Evolutionary conservation across 805 yeast species (phyloP).

Genomic region (Maudiozyma pseudohumilis): DNA sequence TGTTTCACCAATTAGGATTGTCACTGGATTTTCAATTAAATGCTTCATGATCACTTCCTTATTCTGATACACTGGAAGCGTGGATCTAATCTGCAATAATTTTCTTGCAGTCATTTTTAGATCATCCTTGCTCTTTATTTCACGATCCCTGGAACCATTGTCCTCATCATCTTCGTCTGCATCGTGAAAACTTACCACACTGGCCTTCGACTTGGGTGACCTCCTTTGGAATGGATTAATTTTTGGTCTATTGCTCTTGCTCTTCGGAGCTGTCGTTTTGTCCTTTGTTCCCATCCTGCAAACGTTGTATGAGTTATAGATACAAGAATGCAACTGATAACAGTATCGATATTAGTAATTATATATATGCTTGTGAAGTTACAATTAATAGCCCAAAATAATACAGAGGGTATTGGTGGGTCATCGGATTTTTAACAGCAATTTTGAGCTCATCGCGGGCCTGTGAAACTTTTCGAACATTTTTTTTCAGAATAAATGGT

Average conservation of each 20-base stretch:
- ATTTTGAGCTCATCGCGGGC: too few relatives aligned
- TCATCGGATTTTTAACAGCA: too few relatives aligned
- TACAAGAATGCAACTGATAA: too few relatives aligned
- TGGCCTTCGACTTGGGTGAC: conserved; percentile 10
- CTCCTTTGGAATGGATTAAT: conserved; percentile 12
- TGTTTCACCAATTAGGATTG: conserved; percentile 87
- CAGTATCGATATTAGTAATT: too few relatives aligned
- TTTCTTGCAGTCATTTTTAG: conserved; percentile 32
- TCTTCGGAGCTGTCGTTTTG: too few relatives aligned
- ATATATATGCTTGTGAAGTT: too few relatives aligned
- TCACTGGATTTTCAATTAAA: conserved; percentile 49
- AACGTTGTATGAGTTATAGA: too few relatives aligned
- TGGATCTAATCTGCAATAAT: conserved; percentile 43
- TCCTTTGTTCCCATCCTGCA: too few relatives aligned
- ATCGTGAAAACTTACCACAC: conserved; percentile 33
- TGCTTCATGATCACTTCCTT: conserved; percentile 51
- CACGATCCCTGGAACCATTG: conserved; percentile 4
- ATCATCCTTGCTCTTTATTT: conserved; percentile 12
- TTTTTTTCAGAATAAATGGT: too few relatives aligned
- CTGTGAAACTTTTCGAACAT: too few relatives aligned
- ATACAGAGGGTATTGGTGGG: too few relatives aligned
- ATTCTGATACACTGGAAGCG: conserved; percentile 69
- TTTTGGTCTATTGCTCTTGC: background rate
- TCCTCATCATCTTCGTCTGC: conserved; percentile 16
- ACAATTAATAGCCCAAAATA: too few relatives aligned